Evolutionary conservation across 2,329 filamentous ascomycete genomes (phyloP).

Genomic region (Fusarium xylarioides): DNA sequence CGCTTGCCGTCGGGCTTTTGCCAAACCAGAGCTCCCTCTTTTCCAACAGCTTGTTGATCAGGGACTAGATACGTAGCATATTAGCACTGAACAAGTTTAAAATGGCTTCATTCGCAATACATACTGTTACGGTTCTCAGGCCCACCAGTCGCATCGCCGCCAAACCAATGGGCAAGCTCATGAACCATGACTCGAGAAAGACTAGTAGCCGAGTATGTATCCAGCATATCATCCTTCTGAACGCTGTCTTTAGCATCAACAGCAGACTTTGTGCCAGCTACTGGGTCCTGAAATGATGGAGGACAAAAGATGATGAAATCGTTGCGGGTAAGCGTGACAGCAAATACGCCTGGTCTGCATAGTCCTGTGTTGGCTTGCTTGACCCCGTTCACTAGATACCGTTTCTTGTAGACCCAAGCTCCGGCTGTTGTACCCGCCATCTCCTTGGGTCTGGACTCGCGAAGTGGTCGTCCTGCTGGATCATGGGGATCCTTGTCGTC

Average conservation of each 20-base stretch:
- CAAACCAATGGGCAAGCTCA: slow-evolving; percentile 1
- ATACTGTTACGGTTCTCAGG: background rate
- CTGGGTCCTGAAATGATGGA: background rate
- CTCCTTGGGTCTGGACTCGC: background rate
- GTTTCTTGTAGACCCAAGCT: background rate
- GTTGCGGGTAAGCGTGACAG: background rate
- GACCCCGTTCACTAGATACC: background rate
- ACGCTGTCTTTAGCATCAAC: background rate
- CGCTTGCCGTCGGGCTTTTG: background rate
- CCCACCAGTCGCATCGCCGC: background rate
- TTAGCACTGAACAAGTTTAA: background rate
- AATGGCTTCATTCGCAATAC: too few relatives aligned
- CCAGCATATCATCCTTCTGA: background rate
- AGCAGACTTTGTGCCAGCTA: background rate
- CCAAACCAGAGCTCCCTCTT: background rate
- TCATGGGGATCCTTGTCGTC: background rate
- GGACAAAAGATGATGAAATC: background rate
- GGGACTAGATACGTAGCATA: background rate
- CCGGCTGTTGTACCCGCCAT: background rate
- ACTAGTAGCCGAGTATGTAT: background rate
- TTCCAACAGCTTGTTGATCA: background rate
- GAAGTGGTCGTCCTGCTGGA: background rate
- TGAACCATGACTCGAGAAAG: slow-evolving; percentile 3
- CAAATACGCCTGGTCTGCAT: background rate
- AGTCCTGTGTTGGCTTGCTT: background rate